Base-by-base conservation (phyloP, 2,329 filamentous ascomycete species). In the Ustilaginoidea virens region DNA sequence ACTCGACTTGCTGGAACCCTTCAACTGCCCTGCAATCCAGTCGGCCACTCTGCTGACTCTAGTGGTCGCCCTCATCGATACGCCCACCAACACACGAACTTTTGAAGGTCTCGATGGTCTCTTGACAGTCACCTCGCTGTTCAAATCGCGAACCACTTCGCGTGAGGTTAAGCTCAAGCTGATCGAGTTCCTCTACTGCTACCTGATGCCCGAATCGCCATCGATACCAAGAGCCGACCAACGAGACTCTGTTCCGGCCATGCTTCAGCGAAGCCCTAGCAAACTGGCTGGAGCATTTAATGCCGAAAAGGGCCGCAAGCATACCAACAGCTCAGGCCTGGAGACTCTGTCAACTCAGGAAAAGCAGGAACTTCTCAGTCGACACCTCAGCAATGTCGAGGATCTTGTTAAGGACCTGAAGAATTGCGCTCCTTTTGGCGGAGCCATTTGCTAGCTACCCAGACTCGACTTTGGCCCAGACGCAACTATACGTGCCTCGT, bases 141-240 rank as follows among this genome's bases (percentile, higher is more conserved):
- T 96, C 69, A 92, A 92, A 54, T 80, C 79, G 38, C 75, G 83
- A 35, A 73, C 75, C 39, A 94, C 87, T 4, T 74, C 74, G 15
- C 74, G 83, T 36, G 81, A 87, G 43, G 86, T 96, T 39, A 94
- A 93, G 60, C 70, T 93, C 47, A 90, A 92, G 53, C 72, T 92
- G n/a, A 77, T 94, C 41, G 90, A 96, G 53, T 96, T 96, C 49
- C 60, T 98, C 29, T 96, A 96, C 62, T 96, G 96, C 55, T 98
- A 96, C 54, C 75, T 98, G 42, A 93, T 96, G 78, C 86, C 87
- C 28, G 90, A 98, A 56, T 72, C 70, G 1, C 74, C 66, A 25
- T 59, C 66, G 13, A 65, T 67, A 36, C 65, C 69, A 5, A 55
- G 56, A 36, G 59, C 64, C 35, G 57, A 53, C 13, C 49, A 52